Evolutionary conservation across 2,329 filamentous ascomycete species (phyloP), one percentile per base, ranked within the genome.

Genomic region (Colletotrichum abscissum): DNA sequence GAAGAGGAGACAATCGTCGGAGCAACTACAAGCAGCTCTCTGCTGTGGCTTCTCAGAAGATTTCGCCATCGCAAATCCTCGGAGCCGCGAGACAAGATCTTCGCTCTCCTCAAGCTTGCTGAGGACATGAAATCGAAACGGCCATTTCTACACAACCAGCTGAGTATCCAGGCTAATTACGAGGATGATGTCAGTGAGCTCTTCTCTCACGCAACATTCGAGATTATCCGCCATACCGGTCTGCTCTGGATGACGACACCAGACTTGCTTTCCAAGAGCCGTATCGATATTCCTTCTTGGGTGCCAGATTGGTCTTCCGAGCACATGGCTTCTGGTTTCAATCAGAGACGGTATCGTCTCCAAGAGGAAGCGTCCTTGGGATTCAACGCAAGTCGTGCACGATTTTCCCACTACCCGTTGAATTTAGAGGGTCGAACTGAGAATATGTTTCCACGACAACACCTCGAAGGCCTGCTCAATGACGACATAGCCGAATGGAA

Each of bases 241-340:
- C 24, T 69, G 9, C 4, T 73, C 14, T 75, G 70, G 73, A 62
- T 75, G 19, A 67, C 65, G n/a, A 55, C 66, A 1, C 62, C 59
- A 16, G 72, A 76, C 7, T 56, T 75, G 6, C 54, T 65, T 1
- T 35, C 69, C 2, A 76, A 76, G 24, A 57, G 24, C 1, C 55
- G 73, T 5, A 55, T 56, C 1, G 71, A 75, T 12, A 55, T 75
- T 1, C 74, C 70, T 0, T 75, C 68, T 7, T 76, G 72, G 72
- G 76, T 77, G 0, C 76, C 76, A 6, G 76, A 76, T 35, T 76
- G 74, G 75, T 71, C 68, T 11, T 66, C 74, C 11, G 66, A 75
- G 1, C 63, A 57, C 12, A 22, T 28, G 5, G 11, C 14, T 0
- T 22, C 69, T 6, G 64, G 57, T 0, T 68, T 42, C 28, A 26